Evolutionary conservation across 495 filamentous ascomycete species (phyloP), one percentile per base, ranked within the genome.

Genomic region (Penicillium turbatum): DNA sequence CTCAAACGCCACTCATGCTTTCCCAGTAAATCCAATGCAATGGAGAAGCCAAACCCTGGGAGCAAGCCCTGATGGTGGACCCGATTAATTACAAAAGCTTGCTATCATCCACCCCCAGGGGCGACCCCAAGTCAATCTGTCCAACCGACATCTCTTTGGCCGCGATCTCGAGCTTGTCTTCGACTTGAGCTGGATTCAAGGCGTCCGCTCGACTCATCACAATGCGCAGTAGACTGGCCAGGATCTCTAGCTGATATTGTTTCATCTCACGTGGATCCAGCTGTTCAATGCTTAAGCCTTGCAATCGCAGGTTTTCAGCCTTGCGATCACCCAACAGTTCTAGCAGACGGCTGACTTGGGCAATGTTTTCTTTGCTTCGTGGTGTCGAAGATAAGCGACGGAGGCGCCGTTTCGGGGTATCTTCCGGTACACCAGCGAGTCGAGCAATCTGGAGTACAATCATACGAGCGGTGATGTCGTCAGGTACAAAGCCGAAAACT

Each of bases 61-160:
- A 21, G 29, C 5, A 12, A 35, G n/a, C 5, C 7, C 27, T 0
- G 15, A 9, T 29, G 45, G n/a, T 34, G 15, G 34, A 39, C 30
- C 38, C 13, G 27, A 6, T 15, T 8, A 38, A 37, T 42, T 60
- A 66, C 29, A 64, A 53, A 32, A 72, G 57, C 52, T 70, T 62
- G 55, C 61, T 64, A 46, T 67, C 66, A 39, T 66, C 63, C 13
- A 68, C 64, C 0, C 60, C 61, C 21, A 70, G 35, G 15, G 66
- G 56, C 29, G 59, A 55, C 3, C 67, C 72, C 19, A 77, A 54
- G 40, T 69, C 54, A 29, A 76, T 55, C 6, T 59, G 67, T 9
- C 50, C 40, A 13, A 80, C 74, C 6, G 78, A 76, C 82, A 86
- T 85, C 51, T 84, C 79, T 41, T 52, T 48, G 13, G 81, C 80